Evolutionary conservation across 257 asterid genomes (phyloP).

Genomic region (Solanum corneliomulleri): DNA sequence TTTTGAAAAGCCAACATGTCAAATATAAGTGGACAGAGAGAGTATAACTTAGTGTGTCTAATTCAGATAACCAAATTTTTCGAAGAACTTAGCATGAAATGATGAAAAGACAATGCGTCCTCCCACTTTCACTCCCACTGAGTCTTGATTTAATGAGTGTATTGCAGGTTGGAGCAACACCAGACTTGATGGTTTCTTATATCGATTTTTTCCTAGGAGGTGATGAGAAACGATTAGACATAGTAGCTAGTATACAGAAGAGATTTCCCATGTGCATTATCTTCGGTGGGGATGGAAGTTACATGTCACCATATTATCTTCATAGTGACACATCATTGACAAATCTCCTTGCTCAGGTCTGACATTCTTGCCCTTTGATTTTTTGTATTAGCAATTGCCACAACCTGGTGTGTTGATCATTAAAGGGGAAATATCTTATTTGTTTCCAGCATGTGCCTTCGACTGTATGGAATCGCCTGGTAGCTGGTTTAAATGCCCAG

Average conservation of each 20-base stretch:
- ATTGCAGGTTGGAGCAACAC: slow-evolving; percentile 92
- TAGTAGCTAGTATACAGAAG: slow-evolving; percentile 76
- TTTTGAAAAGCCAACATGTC: background rate
- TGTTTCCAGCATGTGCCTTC: slow-evolving; percentile 75
- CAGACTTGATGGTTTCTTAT: slow-evolving; percentile 88
- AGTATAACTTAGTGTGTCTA: background rate
- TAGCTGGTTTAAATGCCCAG: slow-evolving; percentile 87
- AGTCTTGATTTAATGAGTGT: background rate
- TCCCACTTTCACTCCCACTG: background rate
- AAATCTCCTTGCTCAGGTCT: slow-evolving; percentile 94
- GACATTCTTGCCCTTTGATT: background rate
- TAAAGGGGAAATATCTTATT: background rate
- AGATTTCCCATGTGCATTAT: slow-evolving; percentile 90
- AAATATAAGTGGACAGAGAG: background rate
- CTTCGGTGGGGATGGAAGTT: slow-evolving; percentile 93
- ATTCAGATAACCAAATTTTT: background rate
- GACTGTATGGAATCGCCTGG: slow-evolving; percentile 88
- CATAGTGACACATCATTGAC: slow-evolving; percentile 70
- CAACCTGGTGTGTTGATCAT: background rate
- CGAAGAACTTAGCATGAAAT: background rate
- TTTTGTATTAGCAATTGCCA: background rate
- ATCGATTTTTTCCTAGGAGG: slow-evolving; percentile 96
- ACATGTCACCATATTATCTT: slow-evolving; percentile 84
- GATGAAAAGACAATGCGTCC: background rate
- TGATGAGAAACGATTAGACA: slow-evolving; percentile 87